Conservation (phyloP, 23 red algal genomes). For the Pyropia haitanensis region DNA sequence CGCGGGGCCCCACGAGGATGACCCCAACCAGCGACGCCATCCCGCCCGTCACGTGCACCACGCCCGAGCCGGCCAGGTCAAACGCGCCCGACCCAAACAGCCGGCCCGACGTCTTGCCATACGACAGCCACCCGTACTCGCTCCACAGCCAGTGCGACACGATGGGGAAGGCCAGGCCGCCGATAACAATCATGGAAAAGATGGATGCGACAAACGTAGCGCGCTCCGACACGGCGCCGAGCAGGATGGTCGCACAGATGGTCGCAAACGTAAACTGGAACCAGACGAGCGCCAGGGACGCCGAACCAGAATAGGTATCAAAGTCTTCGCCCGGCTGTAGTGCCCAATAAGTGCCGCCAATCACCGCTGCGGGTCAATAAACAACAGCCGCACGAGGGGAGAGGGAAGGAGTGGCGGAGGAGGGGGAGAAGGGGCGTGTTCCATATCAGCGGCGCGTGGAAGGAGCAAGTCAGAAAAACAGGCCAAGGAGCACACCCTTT, state of each 20-base stretch:
- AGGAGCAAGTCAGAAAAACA: too few species aligned
- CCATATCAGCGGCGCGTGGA: too few species aligned
- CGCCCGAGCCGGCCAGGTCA: conserved; percentile 51
- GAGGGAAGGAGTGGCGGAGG: too few species aligned
- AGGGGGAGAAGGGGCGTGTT: too few species aligned
- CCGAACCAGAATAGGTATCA: too few species aligned
- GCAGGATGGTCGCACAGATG: conserved; percentile 35
- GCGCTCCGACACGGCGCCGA: conserved; percentile 29
- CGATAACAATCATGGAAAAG: conserved; percentile 17
- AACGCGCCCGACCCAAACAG: conserved; percentile 12
- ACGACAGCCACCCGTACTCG: conserved; percentile 25
- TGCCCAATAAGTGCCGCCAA: too few species aligned
- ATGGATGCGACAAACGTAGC: conserved; percentile 14
- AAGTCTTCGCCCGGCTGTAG: too few species aligned
- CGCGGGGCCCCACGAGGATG: conserved; percentile 38
- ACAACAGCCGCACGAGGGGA: too few species aligned
- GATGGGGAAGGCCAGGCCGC: conserved; percentile 27
- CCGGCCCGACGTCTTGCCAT: background rate
- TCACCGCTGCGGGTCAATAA: too few species aligned
- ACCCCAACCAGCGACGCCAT: conserved; percentile 8
- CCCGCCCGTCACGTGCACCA: conserved; percentile 41
- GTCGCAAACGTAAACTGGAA: conserved; percentile 43
- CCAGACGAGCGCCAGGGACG: background rate
- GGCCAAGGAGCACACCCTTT: too few species aligned
- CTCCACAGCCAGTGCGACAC: conserved; percentile 42